Evolutionary conservation across 1,139 yeast species (phyloP).

Genomic region (Scheffersomyces parashehatae): DNA sequence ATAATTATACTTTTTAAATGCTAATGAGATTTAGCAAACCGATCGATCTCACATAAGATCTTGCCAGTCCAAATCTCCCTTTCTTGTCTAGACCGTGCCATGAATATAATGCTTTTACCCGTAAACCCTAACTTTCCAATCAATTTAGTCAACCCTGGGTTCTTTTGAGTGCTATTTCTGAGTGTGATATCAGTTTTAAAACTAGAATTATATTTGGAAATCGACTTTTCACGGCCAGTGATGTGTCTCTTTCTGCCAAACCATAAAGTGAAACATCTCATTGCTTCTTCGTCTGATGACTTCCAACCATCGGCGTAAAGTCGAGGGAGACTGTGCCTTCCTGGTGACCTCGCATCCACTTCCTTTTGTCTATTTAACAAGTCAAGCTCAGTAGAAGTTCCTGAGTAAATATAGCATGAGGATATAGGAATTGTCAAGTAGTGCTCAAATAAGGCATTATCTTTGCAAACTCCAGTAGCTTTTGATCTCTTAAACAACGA

Average conservation of each 20-base stretch:
- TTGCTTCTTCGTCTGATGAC: constrained; percentile 71
- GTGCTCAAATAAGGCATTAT: constrained; percentile 46
- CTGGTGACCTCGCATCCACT: constrained; percentile 52
- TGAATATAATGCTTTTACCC: constrained; percentile 69
- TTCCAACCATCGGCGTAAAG: constrained; percentile 82
- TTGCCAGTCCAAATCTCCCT: constrained; percentile 80
- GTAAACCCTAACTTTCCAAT: constrained; percentile 62
- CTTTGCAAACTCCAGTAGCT: constrained; percentile 46
- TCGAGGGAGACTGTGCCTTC: constrained; percentile 63
- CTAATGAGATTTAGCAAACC: constrained; percentile 31
- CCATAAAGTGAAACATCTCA: constrained; percentile 83
- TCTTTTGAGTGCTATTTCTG: constrained; percentile 16
- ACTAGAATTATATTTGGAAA: background rate
- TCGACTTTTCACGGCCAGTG: constrained; percentile 16
- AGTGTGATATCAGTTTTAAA: background rate
- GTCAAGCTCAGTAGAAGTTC: constrained; percentile 59
- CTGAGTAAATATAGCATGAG: constrained; percentile 76
- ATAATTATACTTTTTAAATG: constrained; percentile 1
- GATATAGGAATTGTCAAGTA: constrained; percentile 60
- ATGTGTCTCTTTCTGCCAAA: constrained; percentile 63
- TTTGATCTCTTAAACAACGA: constrained; percentile 48
- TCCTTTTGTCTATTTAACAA: constrained; percentile 49
- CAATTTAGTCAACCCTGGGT: constrained; percentile 45
- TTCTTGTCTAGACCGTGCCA: constrained; percentile 81
- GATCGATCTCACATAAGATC: constrained; percentile 63